phyloP scores from a whole-genome alignment of 345 rosid genomes.

The Syzygium oleosum region DNA sequence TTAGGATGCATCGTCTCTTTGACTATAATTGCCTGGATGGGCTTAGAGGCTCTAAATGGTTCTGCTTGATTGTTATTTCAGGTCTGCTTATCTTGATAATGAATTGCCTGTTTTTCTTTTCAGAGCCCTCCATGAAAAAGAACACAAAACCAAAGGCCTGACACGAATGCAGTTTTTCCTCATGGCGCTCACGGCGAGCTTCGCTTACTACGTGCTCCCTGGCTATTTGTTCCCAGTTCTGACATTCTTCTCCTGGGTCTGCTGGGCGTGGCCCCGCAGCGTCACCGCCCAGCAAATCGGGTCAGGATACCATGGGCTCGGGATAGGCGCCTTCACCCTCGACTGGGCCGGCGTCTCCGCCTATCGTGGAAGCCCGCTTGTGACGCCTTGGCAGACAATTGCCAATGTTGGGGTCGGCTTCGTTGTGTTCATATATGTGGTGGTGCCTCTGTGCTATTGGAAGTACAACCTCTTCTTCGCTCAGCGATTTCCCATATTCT shows the following conservation, averaged over 20 bases:
- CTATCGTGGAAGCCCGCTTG: constrained; percentile 86
- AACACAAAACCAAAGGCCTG: constrained; percentile 38
- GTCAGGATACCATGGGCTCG: constrained; percentile 87
- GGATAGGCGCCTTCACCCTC: constrained; percentile 80
- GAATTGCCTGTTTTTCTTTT: not conserved
- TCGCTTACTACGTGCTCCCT: constrained; percentile 66
- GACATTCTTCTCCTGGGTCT: constrained; percentile 91
- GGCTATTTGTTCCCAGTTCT: constrained; percentile 78
- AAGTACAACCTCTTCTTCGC: constrained; percentile 75
- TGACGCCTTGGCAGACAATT: constrained; percentile 79
- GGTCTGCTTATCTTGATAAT: not conserved
- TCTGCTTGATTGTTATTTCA: not conserved
- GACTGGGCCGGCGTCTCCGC: constrained; percentile 98
- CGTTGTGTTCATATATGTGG: constrained; percentile 71
- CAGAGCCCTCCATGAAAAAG: constrained; percentile 96
- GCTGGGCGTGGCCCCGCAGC: constrained; percentile 75
- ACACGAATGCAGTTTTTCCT: constrained; percentile 85
- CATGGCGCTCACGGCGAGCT: constrained; percentile 48
- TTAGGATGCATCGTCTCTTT: not conserved
- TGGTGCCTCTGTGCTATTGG: constrained; percentile 90
- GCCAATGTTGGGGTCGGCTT: constrained; percentile 80
- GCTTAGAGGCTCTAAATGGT: not conserved
- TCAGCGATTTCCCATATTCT: constrained; percentile 75
- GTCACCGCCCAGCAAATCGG: constrained; percentile 95
- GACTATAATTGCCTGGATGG: not conserved